A percentile compares a stretch with the other conserved stretches of the same genome.
Conservation (phyloP, 1,284 basidiomycete genomes). For the Pyrrhoderma lamaoense region DNA sequence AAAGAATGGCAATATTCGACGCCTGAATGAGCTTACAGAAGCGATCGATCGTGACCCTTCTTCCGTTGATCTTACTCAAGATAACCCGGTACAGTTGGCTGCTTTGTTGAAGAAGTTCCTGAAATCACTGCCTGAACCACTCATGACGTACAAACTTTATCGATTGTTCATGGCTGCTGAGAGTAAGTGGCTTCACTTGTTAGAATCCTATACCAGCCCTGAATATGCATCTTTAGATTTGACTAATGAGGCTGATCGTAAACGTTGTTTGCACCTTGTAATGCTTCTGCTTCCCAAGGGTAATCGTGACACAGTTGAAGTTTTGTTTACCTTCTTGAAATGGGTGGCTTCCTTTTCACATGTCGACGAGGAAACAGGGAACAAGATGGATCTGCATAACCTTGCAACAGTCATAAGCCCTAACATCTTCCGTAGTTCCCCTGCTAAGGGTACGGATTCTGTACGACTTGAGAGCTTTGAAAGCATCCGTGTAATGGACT, state of each 20-base stretch:
- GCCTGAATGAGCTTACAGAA: conserved; percentile 86
- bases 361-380: conserved; percentile 95
- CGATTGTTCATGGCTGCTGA: conserved; percentile 84
- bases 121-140: conserved; percentile 91
- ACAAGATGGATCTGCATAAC: conserved; percentile 97
- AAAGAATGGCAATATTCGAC: conserved; percentile 95
- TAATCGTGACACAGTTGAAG: conserved; percentile 96
- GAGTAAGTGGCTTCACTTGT: conserved; percentile 40
- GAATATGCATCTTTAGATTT: conserved; percentile 43
- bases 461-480: conserved; percentile 92
- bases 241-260: conserved; percentile 71
- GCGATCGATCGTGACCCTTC: conserved; percentile 89
- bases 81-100: conserved; percentile 96
- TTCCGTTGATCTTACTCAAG: conserved; percentile 85
- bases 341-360: conserved; percentile 99
- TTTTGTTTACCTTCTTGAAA: conserved; percentile 96
- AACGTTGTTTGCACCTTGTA: conserved; percentile 80
- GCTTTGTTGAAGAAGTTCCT: conserved; percentile 97
- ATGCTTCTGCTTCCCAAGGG: conserved; percentile 85
- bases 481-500: conserved; percentile 79
- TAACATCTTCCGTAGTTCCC: conserved; percentile 71
- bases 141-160: conserved; percentile 93
- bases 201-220: too few relatives aligned
- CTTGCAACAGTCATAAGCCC: conserved; percentile 98
- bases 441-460: conserved; percentile 79